A percentile compares a stretch with the other conserved stretches of the same genome.
These are phyloP conservation scores for Talaromyces marneffei DNA, from an alignment of 2,329 filamentous ascomycete genomes.

Conservation along the genomic window DNA sequence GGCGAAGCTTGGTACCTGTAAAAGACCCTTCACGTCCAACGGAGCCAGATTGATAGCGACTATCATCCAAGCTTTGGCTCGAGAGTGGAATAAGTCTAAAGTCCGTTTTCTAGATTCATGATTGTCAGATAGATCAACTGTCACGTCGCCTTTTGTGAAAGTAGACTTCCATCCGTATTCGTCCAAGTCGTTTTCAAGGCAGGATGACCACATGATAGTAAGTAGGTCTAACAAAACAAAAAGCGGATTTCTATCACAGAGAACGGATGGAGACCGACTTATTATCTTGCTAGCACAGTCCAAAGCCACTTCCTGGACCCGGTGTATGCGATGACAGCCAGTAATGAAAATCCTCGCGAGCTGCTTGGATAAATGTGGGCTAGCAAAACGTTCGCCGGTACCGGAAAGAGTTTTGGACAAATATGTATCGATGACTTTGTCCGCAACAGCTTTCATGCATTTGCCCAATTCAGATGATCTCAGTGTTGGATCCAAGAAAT, in stretches of 20 bases:
- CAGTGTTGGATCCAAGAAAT: slow-evolving; percentile 90
- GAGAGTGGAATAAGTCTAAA: slow-evolving; percentile 68
- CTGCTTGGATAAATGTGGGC: slow-evolving; percentile 82
- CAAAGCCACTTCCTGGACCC: slow-evolving; percentile 82
- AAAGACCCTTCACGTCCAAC: slow-evolving; percentile 84
- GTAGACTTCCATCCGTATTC: slow-evolving; percentile 81
- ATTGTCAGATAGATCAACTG: slow-evolving; percentile 88
- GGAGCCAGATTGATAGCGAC: slow-evolving; percentile 77
- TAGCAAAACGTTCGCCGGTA: slow-evolving; percentile 71
- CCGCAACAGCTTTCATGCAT: slow-evolving; percentile 58
- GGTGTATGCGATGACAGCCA: slow-evolving; percentile 89
- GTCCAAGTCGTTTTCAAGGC: slow-evolving; percentile 88
- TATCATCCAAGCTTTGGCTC: slow-evolving; percentile 74
- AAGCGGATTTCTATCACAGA: slow-evolving; percentile 83
- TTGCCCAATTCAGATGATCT: slow-evolving; percentile 55
- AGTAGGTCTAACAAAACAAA: slow-evolving; percentile 90
- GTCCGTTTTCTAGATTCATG: slow-evolving; percentile 76
- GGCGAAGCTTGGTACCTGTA: slow-evolving; percentile 48
- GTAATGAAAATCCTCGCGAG: slow-evolving; percentile 77
- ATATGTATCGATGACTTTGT: slow-evolving; percentile 73
- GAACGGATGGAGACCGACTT: slow-evolving; percentile 72
- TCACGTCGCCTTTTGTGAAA: slow-evolving; percentile 72
- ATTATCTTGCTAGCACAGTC: slow-evolving; percentile 81
- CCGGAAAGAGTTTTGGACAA: slow-evolving; percentile 68
- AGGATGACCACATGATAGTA: slow-evolving; percentile 91